phyloP scores from a whole-genome alignment of 495 filamentous ascomycete species.

The Aspergillus sclerotiicarbonarius region DNA sequence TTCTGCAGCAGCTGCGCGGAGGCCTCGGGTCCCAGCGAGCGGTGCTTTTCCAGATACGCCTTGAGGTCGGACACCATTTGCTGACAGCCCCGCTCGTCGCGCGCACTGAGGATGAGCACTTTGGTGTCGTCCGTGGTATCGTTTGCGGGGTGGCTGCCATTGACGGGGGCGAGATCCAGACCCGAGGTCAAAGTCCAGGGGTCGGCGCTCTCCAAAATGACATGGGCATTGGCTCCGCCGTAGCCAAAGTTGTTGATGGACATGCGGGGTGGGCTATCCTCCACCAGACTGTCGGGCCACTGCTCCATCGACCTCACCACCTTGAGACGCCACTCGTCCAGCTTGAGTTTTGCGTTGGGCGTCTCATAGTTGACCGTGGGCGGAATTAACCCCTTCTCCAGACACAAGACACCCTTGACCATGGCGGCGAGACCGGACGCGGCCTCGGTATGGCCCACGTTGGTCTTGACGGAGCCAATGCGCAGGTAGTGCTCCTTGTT shows the following conservation, averaged over 20 bases:
- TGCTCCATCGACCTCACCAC: not conserved
- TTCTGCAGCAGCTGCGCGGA: conserved; percentile 15
- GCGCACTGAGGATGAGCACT: conserved; percentile 21
- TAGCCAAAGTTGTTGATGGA: conserved; percentile 36
- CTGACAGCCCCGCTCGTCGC: conserved; percentile 17
- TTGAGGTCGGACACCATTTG: conserved; percentile 6
- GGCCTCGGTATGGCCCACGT: conserved; percentile 42
- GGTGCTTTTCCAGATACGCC: conserved; percentile 12
- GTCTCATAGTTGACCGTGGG: conserved; percentile 33
- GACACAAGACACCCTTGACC: conserved; percentile 49
- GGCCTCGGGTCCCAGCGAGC: not conserved
- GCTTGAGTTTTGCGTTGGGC: conserved; percentile 25
- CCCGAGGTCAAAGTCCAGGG: not conserved
- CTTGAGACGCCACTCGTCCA: conserved; percentile 26
- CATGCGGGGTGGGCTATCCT: not conserved
- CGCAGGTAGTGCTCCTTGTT: not conserved
- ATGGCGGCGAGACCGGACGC: conserved; percentile 45
- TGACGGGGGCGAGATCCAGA: conserved; percentile 5
- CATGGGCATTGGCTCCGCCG: conserved; percentile 41
- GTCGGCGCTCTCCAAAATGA: conserved; percentile 35
- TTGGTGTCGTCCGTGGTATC: not conserved
- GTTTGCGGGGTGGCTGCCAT: not conserved
- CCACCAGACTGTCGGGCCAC: not conserved
- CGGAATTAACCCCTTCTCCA: conserved; percentile 46
- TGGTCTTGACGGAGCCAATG: conserved; percentile 45